Evolutionary conservation across 1,284 basidiomycete genomes (phyloP).

Genomic region (Ceratobasidium theobromae): DNA sequence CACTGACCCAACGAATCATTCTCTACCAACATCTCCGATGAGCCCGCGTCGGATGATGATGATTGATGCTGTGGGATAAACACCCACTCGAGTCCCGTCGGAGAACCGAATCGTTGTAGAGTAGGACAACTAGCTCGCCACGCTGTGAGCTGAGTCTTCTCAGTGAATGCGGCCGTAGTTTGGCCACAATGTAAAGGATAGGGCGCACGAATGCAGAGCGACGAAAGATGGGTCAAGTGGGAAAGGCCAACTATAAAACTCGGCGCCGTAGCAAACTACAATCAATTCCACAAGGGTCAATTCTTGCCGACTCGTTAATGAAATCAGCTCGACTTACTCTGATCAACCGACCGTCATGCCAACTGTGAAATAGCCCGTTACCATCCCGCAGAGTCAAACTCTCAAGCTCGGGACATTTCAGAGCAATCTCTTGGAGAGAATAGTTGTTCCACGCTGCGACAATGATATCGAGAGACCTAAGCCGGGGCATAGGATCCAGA

Average conservation of each 20-base stretch:
- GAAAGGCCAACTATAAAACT: conserved; percentile 4
- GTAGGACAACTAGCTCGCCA: conserved; percentile 17
- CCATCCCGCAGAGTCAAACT: conserved; percentile 9
- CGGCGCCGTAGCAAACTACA: background rate
- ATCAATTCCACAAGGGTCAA: background rate
- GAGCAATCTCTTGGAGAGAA: background rate
- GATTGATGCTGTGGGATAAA: too few relatives aligned
- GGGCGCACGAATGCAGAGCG: conserved; percentile 4
- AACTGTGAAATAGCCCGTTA: conserved; percentile 9
- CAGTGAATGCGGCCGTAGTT: background rate
- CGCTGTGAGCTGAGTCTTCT: background rate
- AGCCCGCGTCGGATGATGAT: too few relatives aligned
- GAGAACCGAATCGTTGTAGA: conserved; percentile 1
- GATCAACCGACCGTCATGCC: conserved; percentile 12
- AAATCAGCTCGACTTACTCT: too few relatives aligned
- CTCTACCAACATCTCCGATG: background rate
- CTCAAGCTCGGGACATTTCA: background rate
- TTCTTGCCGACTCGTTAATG: background rate
- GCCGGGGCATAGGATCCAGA: conserved; percentile 10
- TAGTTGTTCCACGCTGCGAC: background rate
- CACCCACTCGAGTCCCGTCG: conserved; percentile 22
- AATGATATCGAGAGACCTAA: conserved; percentile 5
- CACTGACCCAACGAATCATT: background rate
- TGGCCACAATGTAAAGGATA: background rate
- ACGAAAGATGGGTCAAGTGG: background rate